Percentiles rank a stretch among this genome's conserved stretches.
Conservation (phyloP, 2,329 filamentous ascomycete species). For the Fusarium citri region DNA sequence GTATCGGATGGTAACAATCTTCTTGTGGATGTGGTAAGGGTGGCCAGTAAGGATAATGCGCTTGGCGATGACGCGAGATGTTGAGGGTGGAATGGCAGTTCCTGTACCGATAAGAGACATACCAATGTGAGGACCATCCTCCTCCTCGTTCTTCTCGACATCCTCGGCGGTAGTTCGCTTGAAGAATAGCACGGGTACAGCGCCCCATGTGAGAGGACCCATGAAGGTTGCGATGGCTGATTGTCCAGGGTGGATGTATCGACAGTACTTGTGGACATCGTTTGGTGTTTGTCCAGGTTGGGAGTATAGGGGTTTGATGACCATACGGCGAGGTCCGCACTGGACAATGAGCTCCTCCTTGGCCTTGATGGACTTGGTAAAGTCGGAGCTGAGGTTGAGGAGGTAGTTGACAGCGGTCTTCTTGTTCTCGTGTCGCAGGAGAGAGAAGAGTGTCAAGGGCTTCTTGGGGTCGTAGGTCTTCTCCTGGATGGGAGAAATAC, state of each 20-base stretch:
- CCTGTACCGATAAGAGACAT: slow-evolving; percentile 86
- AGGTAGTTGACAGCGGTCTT: slow-evolving; percentile 89
- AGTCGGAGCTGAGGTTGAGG: slow-evolving; percentile 84
- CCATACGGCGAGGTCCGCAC: slow-evolving; percentile 86
- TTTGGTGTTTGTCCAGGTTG: slow-evolving; percentile 91
- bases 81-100: slow-evolving; percentile 83
- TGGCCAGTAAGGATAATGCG: slow-evolving; percentile 94
- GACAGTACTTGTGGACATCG: slow-evolving; percentile 96
- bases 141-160: slow-evolving; percentile 55
- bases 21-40: slow-evolving; percentile 99
- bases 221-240: slow-evolving; percentile 91
- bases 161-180: slow-evolving; percentile 65
- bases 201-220: slow-evolving; percentile 91
- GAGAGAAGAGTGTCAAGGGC: slow-evolving; percentile 83
- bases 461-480: slow-evolving; percentile 60
- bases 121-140: slow-evolving; percentile 58
- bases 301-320: slow-evolving; percentile 92
- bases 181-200: slow-evolving; percentile 91
- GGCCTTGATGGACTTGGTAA: slow-evolving; percentile 81
- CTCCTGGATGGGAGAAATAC: slow-evolving; percentile 57
- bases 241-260: slow-evolving; percentile 90
- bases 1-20: slow-evolving; percentile 94
- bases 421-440: slow-evolving; percentile 96
- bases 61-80: slow-evolving; percentile 87
- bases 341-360: slow-evolving; percentile 95